Percentiles rank a stretch among this genome's conserved stretches.
Conservation (phyloP, 192 early-diverging fungal genomes). For the Backusella parvicylindrica region DNA sequence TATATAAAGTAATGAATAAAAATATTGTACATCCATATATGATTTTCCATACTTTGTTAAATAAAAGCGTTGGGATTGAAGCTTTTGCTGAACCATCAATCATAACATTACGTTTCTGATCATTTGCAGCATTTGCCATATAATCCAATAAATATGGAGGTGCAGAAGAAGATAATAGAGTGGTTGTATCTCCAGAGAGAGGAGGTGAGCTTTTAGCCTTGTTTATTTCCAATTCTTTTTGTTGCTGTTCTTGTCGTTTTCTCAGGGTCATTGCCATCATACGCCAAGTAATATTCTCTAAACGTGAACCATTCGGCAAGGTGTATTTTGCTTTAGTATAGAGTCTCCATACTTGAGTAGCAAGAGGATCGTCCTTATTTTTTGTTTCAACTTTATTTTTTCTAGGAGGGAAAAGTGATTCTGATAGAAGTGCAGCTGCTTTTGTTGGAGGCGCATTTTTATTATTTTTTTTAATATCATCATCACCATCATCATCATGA, state of each 20-base stretch:
- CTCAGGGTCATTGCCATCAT: constrained; percentile 71
- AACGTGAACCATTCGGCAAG: constrained; percentile 68
- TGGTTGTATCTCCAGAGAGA: constrained; percentile 26
- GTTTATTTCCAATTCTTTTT: not conserved
- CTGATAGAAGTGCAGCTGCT: constrained; percentile 29
- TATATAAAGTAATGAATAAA: not conserved
- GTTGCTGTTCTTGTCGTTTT: constrained; percentile 12
- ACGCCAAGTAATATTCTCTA: constrained; percentile 86
- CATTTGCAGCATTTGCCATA: not conserved
- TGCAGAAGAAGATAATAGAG: constrained; percentile 34
- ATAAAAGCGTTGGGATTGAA: not conserved
- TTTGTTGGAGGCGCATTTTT: constrained; percentile 17
- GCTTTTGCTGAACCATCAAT: constrained; percentile 19
- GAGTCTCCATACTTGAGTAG: constrained; percentile 68
- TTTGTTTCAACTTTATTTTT: constrained; percentile 25
- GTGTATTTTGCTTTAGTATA: constrained; percentile 82
- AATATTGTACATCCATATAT: not conserved
- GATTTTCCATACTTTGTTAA: not conserved
- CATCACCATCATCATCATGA: not conserved
- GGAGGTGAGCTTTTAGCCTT: constrained; percentile 9
- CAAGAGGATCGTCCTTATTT: constrained; percentile 49
- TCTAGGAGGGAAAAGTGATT: constrained; percentile 37
- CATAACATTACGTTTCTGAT: constrained; percentile 16
- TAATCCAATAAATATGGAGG: constrained; percentile 28
- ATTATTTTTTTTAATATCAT: no score